phyloP scores from a whole-genome alignment of 768 basidiomycete species.

The Suillus brevipes region DNA sequence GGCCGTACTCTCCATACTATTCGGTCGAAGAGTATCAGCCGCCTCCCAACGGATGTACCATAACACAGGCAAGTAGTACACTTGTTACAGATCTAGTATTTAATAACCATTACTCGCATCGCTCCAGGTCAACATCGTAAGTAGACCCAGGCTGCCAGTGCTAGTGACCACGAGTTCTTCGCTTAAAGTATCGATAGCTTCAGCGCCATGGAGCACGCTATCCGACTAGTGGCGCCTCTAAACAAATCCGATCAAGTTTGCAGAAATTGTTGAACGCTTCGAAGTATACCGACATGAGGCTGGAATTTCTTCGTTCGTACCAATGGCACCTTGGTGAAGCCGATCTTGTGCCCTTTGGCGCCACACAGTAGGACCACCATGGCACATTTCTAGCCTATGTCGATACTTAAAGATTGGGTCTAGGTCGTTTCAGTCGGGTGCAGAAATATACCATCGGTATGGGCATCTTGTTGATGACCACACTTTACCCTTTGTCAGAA shows the following conservation, averaged over 20 bases:
- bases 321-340: conserved; percentile 57
- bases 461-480: conserved; percentile 41
- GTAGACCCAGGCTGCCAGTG: not conserved
- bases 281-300: conserved; percentile 42
- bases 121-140: conserved; percentile 31
- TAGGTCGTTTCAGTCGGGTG: conserved; percentile 55
- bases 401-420: not conserved
- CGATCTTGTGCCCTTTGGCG: conserved; percentile 69
- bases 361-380: conserved; percentile 48
- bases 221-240: conserved; percentile 55
- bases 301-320: conserved; percentile 61
- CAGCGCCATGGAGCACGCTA: conserved; percentile 82
- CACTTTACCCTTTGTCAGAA: conserved; percentile 54
- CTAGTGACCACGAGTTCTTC: not conserved
- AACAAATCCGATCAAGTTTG: conserved; percentile 47
- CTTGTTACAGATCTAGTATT: not conserved
- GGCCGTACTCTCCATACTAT: conserved; percentile 1
- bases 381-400: not conserved
- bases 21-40: not conserved
- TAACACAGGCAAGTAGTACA: conserved; percentile 3
- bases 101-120: not conserved
- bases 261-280: conserved; percentile 52
- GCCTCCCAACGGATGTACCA: not conserved
- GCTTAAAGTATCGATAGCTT: conserved; percentile 44
- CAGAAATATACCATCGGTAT: conserved; percentile 56